Evolutionary conservation across 495 filamentous ascomycete genomes (phyloP), one percentile per base, ranked within the genome.

Genomic region (Penicillium paradoxum): DNA sequence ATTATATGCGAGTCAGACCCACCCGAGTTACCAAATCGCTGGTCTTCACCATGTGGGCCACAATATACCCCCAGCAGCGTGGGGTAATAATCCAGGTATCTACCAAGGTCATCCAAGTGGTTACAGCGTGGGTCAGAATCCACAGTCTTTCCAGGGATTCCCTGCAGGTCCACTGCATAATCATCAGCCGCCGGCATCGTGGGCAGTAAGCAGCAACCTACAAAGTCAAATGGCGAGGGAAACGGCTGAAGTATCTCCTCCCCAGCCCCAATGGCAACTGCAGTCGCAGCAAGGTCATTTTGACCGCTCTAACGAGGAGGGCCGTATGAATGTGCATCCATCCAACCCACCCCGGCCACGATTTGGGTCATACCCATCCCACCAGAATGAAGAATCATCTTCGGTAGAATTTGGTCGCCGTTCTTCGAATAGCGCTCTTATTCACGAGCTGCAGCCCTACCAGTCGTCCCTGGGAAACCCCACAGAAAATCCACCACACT

Each of bases 181-280:
- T 11, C 22, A 38, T 8, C 46, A 39, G 30, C 14, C 13, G 6
- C 18, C 38, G 8, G 14, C 38, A 17, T 34, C 38, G 1, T 51
- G 49, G 49, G 22, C 29, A 34, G 14, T 14, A 4, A 43, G 25
- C 3, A 32, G 19, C 8, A 43, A 17, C 3, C n/a, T 17, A 7
- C 49, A 51, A 24, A 29, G 37, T 0, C 29, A 51, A 17, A 41
- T 33, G 27, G 29, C 13, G 13, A 15, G 33, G 6, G n/a, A 15
- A 17, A 82, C 71, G 78, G 84, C 64, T 77, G 79, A 58, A 45
- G 66, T 76, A 74, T 59, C 63, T 57, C 66, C 68, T 56, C 57
- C 67, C 55, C 53, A 71, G 29, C 74, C 68, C 47, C 48, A 56
- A 33, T 65, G 62, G 62, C 59, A 55, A 40, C 1, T 36, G 1